Conservation (phyloP, 306 rosid genomes). For the Hippophae gyantsensis region DNA sequence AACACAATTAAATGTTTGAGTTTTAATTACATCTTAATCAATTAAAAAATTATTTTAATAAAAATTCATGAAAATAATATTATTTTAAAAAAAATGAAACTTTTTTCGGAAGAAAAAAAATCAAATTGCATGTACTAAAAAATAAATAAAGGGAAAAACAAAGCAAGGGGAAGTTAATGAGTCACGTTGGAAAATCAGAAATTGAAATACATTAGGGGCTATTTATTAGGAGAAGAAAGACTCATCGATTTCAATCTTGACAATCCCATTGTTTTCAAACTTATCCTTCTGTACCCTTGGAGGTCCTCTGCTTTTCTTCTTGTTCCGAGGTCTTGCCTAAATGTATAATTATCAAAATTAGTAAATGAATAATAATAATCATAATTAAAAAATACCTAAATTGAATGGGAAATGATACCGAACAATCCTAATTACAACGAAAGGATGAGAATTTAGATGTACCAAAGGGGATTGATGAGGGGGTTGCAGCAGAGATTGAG, state of each 20-base stretch:
- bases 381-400: not conserved
- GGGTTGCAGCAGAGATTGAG: slow-evolving; percentile 25
- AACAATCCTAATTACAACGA: too few species aligned
- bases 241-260: slow-evolving; percentile 68
- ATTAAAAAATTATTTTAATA: too few species aligned
- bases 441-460: not conserved
- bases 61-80: too few species aligned
- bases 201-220: not conserved
- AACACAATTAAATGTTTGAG: too few species aligned
- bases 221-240: slow-evolving; percentile 31
- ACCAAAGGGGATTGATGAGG: slow-evolving; percentile 47
- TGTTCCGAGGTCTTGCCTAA: slow-evolving; percentile 68
- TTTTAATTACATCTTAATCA: too few species aligned
- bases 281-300: slow-evolving; percentile 59
- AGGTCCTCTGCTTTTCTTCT: slow-evolving; percentile 76
- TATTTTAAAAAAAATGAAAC: too few species aligned
- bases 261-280: slow-evolving; percentile 43
- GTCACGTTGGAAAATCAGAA: too few species aligned
- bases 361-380: not conserved
- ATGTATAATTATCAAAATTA: not conserved
- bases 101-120: too few species aligned
- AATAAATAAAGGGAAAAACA: too few species aligned
- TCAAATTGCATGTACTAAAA: too few species aligned
- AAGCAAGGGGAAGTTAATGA: too few species aligned
- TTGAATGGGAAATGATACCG: too few species aligned